These are phyloP conservation scores for Chaetomium fimeti DNA, from an alignment of 495 filamentous ascomycete species.

Conservation along the genomic window DNA sequence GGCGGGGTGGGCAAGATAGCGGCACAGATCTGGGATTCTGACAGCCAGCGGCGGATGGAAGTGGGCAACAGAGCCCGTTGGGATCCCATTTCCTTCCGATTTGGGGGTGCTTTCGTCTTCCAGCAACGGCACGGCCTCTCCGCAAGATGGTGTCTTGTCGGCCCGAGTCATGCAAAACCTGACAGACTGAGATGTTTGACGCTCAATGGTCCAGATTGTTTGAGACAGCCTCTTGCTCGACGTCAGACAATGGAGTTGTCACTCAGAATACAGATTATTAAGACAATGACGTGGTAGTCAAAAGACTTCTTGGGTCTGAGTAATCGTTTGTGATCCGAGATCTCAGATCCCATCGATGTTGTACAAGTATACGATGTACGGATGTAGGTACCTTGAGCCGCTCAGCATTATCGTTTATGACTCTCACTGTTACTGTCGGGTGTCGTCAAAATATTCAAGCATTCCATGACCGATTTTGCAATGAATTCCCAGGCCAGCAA, in stretches of 20 bases:
- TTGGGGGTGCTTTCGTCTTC: neutral
- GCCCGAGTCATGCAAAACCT: neutral
- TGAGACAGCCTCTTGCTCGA: neutral
- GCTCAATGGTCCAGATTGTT: neutral
- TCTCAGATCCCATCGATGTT: constrained; percentile 12
- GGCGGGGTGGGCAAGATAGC: constrained; percentile 12
- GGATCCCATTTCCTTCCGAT: neutral
- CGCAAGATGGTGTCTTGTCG: neutral
- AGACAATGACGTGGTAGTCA: neutral
- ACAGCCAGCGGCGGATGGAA: constrained; percentile 5
- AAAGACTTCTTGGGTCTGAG: constrained; percentile 7
- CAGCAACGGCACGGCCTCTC: neutral
- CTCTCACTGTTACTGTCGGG: neutral
- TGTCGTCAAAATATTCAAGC: neutral
- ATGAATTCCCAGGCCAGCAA: neutral
- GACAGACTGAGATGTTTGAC: neutral
- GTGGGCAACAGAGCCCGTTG: neutral
- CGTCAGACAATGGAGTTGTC: constrained; percentile 9
- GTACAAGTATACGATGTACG: too few relatives aligned
- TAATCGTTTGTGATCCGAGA: neutral
- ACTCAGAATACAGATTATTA: neutral
- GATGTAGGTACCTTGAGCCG: neutral
- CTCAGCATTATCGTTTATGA: neutral
- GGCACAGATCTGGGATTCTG: constrained; percentile 18
- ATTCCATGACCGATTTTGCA: neutral